Conservation (phyloP, 2,329 filamentous ascomycete genomes). For the Hymenoscyphus salicellus region DNA sequence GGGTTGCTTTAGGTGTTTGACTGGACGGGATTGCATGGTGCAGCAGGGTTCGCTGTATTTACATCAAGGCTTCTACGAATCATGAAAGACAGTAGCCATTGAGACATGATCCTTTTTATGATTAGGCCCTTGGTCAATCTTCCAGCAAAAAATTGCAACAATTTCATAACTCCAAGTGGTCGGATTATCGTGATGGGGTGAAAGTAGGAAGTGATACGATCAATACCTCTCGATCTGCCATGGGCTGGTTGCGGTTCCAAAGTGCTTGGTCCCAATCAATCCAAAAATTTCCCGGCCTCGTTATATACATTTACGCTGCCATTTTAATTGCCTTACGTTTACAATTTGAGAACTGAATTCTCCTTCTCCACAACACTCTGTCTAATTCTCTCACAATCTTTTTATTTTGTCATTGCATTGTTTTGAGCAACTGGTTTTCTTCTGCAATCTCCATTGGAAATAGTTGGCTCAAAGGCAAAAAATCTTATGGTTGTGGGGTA, state of each 20-base stretch:
- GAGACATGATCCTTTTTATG: slow-evolving; percentile 9
- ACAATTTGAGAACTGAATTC: too few species aligned
- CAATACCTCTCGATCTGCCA: background rate
- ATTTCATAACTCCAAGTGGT: background rate
- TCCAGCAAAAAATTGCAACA: slow-evolving; percentile 1
- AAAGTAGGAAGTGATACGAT: background rate
- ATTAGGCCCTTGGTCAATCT: background rate
- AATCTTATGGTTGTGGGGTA: too few species aligned
- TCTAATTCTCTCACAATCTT: too few species aligned
- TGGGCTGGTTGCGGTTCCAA: background rate
- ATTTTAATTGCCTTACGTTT: too few species aligned
- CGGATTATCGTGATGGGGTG: background rate
- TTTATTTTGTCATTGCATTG: too few species aligned
- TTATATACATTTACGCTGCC: too few species aligned
- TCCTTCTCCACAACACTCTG: too few species aligned
- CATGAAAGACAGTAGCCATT: slow-evolving; percentile 32
- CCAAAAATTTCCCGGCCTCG: background rate
- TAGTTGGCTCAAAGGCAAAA: too few species aligned
- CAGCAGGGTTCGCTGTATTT: slow-evolving; percentile 37
- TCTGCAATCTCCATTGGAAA: too few species aligned
- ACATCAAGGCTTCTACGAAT: slow-evolving; percentile 33
- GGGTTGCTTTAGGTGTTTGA: slow-evolving; percentile 36
- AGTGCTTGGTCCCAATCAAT: background rate
- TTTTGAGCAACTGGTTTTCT: too few species aligned
- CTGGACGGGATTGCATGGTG: slow-evolving; percentile 35